These are phyloP conservation scores for Colletotrichum orchidophilum DNA, from an alignment of 2,329 filamentous ascomycete genomes.

Conservation along the genomic window DNA sequence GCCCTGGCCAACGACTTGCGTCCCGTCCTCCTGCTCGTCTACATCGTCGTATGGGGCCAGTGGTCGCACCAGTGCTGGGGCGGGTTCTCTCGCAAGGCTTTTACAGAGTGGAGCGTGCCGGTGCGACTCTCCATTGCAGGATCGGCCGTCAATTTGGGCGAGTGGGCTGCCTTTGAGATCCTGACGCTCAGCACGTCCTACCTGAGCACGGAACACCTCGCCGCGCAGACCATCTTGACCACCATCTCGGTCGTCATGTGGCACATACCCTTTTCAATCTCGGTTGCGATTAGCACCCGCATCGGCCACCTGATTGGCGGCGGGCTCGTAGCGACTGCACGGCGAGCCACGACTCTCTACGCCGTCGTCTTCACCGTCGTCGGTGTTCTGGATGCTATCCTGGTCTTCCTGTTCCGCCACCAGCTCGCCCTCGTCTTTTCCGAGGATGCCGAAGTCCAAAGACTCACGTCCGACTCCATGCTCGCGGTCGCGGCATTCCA, in stretches of 20 bases:
- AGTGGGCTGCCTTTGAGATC: slow-evolving; percentile 55
- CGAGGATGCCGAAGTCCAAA: slow-evolving; percentile 41
- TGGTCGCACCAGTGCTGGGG: slow-evolving; percentile 55
- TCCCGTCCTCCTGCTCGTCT: slow-evolving; percentile 56
- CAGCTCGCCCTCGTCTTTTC: slow-evolving; percentile 44
- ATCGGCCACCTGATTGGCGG: slow-evolving; percentile 54
- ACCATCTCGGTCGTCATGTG: slow-evolving; percentile 52
- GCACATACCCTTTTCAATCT: slow-evolving; percentile 54
- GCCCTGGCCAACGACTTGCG: slow-evolving; percentile 60
- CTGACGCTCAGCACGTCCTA: slow-evolving; percentile 56
- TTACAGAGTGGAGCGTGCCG: slow-evolving; percentile 52
- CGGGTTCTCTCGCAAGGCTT: slow-evolving; percentile 47
- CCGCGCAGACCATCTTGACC: slow-evolving; percentile 52
- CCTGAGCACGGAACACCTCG: slow-evolving; percentile 52
- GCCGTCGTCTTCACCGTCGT: slow-evolving; percentile 44
- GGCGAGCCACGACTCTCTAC: slow-evolving; percentile 44
- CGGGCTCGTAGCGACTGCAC: slow-evolving; percentile 43
- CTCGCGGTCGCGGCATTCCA: slow-evolving; percentile 45
- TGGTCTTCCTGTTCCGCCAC: slow-evolving; percentile 43
- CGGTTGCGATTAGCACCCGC: slow-evolving; percentile 52
- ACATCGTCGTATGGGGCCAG: slow-evolving; percentile 53
- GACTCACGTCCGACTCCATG: slow-evolving; percentile 43
- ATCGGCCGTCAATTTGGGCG: slow-evolving; percentile 49
- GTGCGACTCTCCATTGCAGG: slow-evolving; percentile 50
- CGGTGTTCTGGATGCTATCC: slow-evolving; percentile 45